Evolutionary conservation across 2,329 filamentous ascomycete genomes (phyloP), one percentile per base, ranked within the genome.

Genomic region (Penicillium aurantiogriseum): DNA sequence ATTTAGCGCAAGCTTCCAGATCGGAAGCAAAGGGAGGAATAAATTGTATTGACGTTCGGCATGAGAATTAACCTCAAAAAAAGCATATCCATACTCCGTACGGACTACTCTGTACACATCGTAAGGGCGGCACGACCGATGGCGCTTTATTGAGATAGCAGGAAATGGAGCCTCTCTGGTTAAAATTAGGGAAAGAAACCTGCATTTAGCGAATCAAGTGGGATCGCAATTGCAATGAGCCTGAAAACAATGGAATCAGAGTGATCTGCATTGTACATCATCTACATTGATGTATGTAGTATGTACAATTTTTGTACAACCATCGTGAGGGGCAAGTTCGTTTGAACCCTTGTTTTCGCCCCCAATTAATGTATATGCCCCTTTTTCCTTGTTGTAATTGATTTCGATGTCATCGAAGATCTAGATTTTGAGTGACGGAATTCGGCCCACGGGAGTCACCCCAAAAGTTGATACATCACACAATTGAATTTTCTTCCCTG

Each of bases 51-150:
- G 23, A 46, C 7, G 15, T 29, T 39, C 31, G 38, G 31, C 29
- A 43, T n/a, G n/a, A 42, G 56, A 56, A 62, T 65, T 53, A 50
- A 62, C 51, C 63, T 63, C 33, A 48, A 59, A 54, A 21, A 31
- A 19, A 27, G 35, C 23, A 40, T 29, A 29, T 31, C 11, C 36
- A 15, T 51, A 50, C 35, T 36, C 31, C 27, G 39, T 38, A 42
- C 7, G 17, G n/a, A n/a, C 8, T 13, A n/a, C 7, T 25, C 8
- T 13, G 35, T 52, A 58, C 49, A 60, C 42, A 55, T 63, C 54
- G 54, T 39, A 61, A 59, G 50, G 25, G 47, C 40, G 52, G 54
- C 44, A 57, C 33, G 25, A 31, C 15, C 40, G 11, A 43, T 44
- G 40, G 27, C 17, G n/a, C 40, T 39, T 47, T 53, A 19, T 45